These are phyloP conservation scores for Cicer yamashitae DNA, from an alignment of 306 rosid genomes.

Conservation along the genomic window DNA sequence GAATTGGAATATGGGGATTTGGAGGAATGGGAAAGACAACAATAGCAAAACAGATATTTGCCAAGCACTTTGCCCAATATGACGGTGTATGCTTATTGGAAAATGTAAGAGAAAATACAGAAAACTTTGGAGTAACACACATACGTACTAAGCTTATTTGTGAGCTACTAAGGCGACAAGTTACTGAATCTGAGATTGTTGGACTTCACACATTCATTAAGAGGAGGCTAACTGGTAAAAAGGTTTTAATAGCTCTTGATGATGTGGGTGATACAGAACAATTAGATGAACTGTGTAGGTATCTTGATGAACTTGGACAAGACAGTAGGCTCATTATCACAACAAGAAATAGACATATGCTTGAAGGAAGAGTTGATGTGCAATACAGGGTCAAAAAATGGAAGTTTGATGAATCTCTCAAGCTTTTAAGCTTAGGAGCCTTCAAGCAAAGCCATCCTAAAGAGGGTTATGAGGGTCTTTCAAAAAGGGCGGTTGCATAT, in stretches of 20 bases:
- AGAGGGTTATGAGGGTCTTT: slow-evolving; percentile 5
- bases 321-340: slow-evolving; percentile 39
- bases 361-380: neutral
- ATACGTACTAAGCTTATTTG: neutral
- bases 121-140: neutral
- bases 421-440: slow-evolving; percentile 38
- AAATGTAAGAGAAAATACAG: slow-evolving; percentile 14
- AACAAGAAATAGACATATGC: slow-evolving; percentile 3
- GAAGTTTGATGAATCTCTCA: neutral
- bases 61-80: slow-evolving; percentile 6
- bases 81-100: slow-evolving; percentile 36
- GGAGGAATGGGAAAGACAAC: slow-evolving; percentile 50
- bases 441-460: neutral
- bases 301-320: neutral
- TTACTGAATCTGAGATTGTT: neutral
- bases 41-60: neutral
- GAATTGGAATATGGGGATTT: slow-evolving; percentile 50
- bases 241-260: slow-evolving; percentile 30
- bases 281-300: neutral
- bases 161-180: slow-evolving; percentile 1
- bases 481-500: slow-evolving; percentile 9
- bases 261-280: neutral
- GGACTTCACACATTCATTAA: neutral
- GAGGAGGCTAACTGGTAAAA: neutral
- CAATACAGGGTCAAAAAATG: slow-evolving; percentile 1